A percentile compares a stretch with the other conserved stretches of the same genome.
Evolutionary conservation across 768 basidiomycete genomes (phyloP).

Genomic region (Podaxis sp.): DNA sequence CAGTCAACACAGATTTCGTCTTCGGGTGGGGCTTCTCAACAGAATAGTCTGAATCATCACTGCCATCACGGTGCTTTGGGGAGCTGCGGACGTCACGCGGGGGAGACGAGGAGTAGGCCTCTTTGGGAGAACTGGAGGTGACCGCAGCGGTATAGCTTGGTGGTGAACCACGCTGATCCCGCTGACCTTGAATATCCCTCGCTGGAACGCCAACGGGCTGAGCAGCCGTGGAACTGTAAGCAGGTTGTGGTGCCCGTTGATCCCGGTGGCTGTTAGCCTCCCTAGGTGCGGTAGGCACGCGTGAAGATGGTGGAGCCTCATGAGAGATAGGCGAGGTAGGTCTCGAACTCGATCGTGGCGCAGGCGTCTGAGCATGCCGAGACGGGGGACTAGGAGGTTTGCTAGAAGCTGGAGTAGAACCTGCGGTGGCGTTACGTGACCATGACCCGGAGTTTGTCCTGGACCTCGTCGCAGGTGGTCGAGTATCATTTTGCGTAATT

Average conservation of each 20-base stretch:
- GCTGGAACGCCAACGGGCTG: neutral
- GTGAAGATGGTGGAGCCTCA: slow-evolving; percentile 4
- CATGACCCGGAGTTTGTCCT: slow-evolving; percentile 13
- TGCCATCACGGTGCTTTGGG: neutral
- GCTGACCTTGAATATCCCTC: neutral
- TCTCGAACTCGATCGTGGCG: neutral
- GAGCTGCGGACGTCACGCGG: slow-evolving; percentile 1
- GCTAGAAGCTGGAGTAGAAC: neutral
- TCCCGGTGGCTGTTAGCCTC: neutral
- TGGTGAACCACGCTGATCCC: neutral
- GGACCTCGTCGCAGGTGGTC: neutral
- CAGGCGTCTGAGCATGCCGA: neutral
- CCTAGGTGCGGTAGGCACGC: neutral
- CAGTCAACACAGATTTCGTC: slow-evolving; percentile 5
- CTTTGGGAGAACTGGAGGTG: neutral
- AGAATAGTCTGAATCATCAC: neutral
- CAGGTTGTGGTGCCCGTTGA: neutral
- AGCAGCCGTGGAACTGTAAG: neutral
- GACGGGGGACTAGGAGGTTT: slow-evolving; percentile 7
- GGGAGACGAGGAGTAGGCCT: neutral
- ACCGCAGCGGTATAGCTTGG: neutral
- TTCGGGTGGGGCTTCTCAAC: neutral
- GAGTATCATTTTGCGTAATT: neutral
- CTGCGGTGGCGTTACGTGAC: slow-evolving; percentile 3
- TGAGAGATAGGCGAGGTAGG: neutral